Percentiles rank a stretch among this genome's conserved stretches.
Evolutionary conservation across 2,329 filamentous ascomycete species (phyloP).

Genomic region (Apiospora sp.): DNA sequence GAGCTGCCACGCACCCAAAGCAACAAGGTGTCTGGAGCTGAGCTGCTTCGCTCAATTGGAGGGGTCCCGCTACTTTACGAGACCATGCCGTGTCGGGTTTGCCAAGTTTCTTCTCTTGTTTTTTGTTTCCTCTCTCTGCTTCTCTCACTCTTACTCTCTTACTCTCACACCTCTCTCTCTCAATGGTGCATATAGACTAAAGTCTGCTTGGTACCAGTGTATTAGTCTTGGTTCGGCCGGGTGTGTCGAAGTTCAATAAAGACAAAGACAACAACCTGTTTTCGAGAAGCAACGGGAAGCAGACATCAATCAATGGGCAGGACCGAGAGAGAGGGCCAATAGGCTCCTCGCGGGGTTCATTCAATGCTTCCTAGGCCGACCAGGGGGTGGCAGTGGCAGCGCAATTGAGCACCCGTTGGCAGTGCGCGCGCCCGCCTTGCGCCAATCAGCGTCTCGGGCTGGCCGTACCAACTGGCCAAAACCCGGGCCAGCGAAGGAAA

Average conservation of each 20-base stretch:
- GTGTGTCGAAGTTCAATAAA: not conserved
- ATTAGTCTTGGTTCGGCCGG: not conserved
- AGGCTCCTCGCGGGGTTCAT: constrained; percentile 3
- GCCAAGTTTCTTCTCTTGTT: not conserved
- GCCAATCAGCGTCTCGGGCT: constrained; percentile 7
- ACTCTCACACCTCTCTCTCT: not conserved
- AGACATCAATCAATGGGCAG: not conserved
- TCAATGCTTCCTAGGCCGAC: not conserved
- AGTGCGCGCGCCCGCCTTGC: not conserved
- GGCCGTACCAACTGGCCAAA: constrained; percentile 1
- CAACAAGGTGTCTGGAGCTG: not conserved
- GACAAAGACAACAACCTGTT: constrained; percentile 13
- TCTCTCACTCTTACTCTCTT: too few species aligned
- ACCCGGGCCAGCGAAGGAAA: not conserved
- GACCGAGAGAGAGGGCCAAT: not conserved
- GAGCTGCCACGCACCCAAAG: constrained; percentile 5
- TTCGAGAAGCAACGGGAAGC: not conserved
- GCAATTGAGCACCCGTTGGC: not conserved
- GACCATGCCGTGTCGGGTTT: constrained; percentile 16
- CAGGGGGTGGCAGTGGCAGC: not conserved
- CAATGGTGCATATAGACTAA: not conserved
- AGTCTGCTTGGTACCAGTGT: constrained; percentile 3
- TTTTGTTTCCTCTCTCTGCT: too few species aligned
- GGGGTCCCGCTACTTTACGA: constrained; percentile 21
- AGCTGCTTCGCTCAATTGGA: constrained; percentile 3